Evolutionary conservation across 257 asterid genomes (phyloP).

Genomic region (Gardenia jasminoides): DNA sequence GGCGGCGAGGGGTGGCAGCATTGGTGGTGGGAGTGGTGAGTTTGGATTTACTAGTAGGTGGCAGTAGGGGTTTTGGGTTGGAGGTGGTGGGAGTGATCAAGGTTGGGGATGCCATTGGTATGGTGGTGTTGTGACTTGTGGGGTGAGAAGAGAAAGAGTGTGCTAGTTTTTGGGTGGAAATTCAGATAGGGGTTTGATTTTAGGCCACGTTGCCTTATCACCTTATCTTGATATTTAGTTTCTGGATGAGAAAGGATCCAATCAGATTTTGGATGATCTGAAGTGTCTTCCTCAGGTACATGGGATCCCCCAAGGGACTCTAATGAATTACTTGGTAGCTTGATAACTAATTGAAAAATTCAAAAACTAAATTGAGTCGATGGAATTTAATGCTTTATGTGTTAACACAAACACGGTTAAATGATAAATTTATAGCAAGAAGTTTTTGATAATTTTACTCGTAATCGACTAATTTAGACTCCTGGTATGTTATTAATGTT

Average conservation of each 20-base stretch:
- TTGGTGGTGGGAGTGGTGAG: slow-evolving; percentile 22
- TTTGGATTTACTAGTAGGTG: slow-evolving; percentile 36
- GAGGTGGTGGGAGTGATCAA: slow-evolving; percentile 51
- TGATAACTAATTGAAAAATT: too few relatives aligned
- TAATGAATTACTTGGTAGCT: neutral
- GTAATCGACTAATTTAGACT: neutral
- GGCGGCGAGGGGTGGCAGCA: slow-evolving; percentile 43
- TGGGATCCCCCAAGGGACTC: neutral
- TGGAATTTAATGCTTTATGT: neutral
- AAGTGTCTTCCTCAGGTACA: neutral
- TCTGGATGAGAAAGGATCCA: slow-evolving; percentile 42
- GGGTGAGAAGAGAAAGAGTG: neutral
- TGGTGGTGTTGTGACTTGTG: slow-evolving; percentile 15
- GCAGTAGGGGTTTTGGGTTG: slow-evolving; percentile 40
- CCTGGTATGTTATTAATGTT: too few relatives aligned
- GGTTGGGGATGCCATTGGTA: slow-evolving; percentile 61
- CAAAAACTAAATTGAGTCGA: neutral
- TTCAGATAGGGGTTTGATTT: slow-evolving; percentile 25
- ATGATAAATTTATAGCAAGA: neutral
- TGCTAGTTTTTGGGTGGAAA: slow-evolving; percentile 16
- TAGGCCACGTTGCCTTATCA: slow-evolving; percentile 75
- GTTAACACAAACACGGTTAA: neutral
- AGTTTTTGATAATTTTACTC: too few relatives aligned
- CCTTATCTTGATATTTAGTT: slow-evolving; percentile 54
- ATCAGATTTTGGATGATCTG: slow-evolving; percentile 25